phyloP scores from a whole-genome alignment of 768 basidiomycete species.

The Gymnopilus junonius region DNA sequence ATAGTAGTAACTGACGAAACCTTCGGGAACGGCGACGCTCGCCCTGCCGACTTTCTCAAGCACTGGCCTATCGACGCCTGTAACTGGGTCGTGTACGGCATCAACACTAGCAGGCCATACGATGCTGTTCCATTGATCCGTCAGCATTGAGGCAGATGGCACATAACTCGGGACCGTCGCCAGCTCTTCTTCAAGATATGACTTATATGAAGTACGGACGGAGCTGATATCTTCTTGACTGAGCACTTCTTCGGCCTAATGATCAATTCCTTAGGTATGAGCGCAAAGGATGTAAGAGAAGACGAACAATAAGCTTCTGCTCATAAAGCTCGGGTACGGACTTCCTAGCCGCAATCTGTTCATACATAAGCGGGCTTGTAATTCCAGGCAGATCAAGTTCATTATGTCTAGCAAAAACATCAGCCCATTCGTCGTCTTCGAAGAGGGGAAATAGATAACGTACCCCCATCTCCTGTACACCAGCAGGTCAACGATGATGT shows the following conservation, averaged over 20 bases:
- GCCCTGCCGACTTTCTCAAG: slow-evolving; percentile 65
- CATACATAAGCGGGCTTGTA: slow-evolving; percentile 91
- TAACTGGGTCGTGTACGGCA: slow-evolving; percentile 61
- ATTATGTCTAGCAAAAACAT: slow-evolving; percentile 63
- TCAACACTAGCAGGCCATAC: slow-evolving; percentile 64
- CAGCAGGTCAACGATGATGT: slow-evolving; percentile 87
- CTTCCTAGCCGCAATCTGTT: slow-evolving; percentile 76
- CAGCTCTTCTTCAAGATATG: slow-evolving; percentile 66
- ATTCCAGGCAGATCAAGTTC: slow-evolving; percentile 87
- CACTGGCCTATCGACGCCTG: slow-evolving; percentile 61
- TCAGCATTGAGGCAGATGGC: slow-evolving; percentile 58
- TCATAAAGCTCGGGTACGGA: slow-evolving; percentile 87
- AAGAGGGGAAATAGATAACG: slow-evolving; percentile 19
- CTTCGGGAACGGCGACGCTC: slow-evolving; percentile 62
- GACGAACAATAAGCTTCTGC: slow-evolving; percentile 70
- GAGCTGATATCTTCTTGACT: slow-evolving; percentile 49
- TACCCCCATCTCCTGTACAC: slow-evolving; percentile 82
- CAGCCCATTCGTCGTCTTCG: not conserved
- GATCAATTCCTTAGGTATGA: not conserved
- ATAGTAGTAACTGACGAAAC: slow-evolving; percentile 58
- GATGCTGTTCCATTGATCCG: slow-evolving; percentile 70
- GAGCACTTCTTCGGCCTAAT: slow-evolving; percentile 56
- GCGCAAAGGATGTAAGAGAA: not conserved
- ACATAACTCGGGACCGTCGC: slow-evolving; percentile 48
- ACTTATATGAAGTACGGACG: slow-evolving; percentile 62